Percentiles rank a stretch among this genome's conserved stretches.
These are phyloP conservation scores for Exophiala sideris DNA, from an alignment of 2,329 filamentous ascomycete species.

Conservation along the genomic window DNA sequence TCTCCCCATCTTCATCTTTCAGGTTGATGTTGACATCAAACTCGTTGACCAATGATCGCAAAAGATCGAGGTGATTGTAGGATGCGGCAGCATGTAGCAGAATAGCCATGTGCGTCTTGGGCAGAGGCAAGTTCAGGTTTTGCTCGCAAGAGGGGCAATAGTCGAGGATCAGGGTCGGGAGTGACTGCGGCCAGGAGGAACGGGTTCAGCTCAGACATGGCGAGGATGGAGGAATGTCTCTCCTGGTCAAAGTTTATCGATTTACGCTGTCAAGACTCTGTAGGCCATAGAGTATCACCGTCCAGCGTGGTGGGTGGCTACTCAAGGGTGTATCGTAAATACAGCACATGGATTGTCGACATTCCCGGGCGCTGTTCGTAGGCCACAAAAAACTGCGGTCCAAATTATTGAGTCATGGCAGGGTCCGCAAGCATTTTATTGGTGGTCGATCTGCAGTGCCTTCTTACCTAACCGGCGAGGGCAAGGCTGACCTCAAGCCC, in stretches of 20 bases:
- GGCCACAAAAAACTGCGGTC: no score
- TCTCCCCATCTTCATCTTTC: constrained; percentile 87
- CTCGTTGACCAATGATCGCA: constrained; percentile 70
- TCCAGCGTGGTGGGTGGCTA: no score
- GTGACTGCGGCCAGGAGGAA: constrained; percentile 81
- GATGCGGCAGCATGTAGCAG: constrained; percentile 89
- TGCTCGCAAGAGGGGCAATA: constrained; percentile 70
- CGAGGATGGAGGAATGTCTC: neutral
- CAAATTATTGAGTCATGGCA: no score
- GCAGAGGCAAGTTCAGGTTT: constrained; percentile 72
- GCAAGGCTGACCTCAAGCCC: no score
- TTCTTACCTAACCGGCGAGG: neutral
- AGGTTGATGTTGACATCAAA: constrained; percentile 77
- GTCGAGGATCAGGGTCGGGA: constrained; percentile 51
- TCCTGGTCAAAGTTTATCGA: no score
- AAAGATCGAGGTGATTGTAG: constrained; percentile 80
- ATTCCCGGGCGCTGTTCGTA: neutral
- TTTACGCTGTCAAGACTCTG: no score
- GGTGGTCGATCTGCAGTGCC: neutral
- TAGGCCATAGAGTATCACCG: no score
- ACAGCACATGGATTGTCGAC: no score
- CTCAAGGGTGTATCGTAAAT: no score
- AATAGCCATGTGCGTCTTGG: constrained; percentile 92
- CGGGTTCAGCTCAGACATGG: constrained; percentile 48
- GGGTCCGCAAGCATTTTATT: neutral